A percentile compares a stretch with the other conserved stretches of the same genome.
These are phyloP conservation scores for Nothophoma quercina DNA, from an alignment of 2,329 filamentous ascomycete genomes.

Conservation along the genomic window DNA sequence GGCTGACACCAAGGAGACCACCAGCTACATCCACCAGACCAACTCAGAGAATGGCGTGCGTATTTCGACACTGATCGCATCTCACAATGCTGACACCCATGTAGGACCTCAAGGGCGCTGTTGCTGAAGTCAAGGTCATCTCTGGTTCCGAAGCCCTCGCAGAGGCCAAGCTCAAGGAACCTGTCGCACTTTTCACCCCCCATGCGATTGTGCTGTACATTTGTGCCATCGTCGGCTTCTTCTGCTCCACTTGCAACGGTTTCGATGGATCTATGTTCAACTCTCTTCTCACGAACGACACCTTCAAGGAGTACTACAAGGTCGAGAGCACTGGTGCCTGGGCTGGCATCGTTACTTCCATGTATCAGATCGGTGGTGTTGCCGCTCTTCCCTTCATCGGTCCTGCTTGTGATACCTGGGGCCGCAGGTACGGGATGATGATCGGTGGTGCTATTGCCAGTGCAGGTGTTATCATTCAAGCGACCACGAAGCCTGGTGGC, in stretches of 20 bases:
- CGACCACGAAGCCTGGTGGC: constrained; percentile 53
- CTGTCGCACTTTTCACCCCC: constrained; percentile 41
- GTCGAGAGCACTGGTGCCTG: constrained; percentile 53
- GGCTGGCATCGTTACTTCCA: constrained; percentile 55
- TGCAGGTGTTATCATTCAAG: constrained; percentile 58
- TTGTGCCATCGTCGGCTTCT: constrained; percentile 46
- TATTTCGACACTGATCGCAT: not conserved
- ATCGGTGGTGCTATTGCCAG: constrained; percentile 60
- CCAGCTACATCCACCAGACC: constrained; percentile 16
- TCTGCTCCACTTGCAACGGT: constrained; percentile 63
- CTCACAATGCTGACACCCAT: not conserved
- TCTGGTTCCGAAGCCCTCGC: constrained; percentile 62
- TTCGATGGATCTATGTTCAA: constrained; percentile 67
- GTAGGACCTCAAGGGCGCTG: constrained; percentile 22
- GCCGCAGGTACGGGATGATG: constrained; percentile 57
- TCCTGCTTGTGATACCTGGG: constrained; percentile 55
- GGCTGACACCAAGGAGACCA: constrained; percentile 24
- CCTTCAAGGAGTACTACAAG: constrained; percentile 54
- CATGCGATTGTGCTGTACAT: constrained; percentile 33
- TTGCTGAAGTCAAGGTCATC: constrained; percentile 55
- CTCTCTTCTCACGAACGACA: constrained; percentile 56
- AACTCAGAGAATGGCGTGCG: constrained; percentile 26
- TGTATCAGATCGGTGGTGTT: constrained; percentile 59
- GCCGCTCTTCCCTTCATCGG: constrained; percentile 57
- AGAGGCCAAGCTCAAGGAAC: constrained; percentile 64